phyloP scores from a whole-genome alignment of 768 basidiomycete genomes.

The Boletus barrowsii region DNA sequence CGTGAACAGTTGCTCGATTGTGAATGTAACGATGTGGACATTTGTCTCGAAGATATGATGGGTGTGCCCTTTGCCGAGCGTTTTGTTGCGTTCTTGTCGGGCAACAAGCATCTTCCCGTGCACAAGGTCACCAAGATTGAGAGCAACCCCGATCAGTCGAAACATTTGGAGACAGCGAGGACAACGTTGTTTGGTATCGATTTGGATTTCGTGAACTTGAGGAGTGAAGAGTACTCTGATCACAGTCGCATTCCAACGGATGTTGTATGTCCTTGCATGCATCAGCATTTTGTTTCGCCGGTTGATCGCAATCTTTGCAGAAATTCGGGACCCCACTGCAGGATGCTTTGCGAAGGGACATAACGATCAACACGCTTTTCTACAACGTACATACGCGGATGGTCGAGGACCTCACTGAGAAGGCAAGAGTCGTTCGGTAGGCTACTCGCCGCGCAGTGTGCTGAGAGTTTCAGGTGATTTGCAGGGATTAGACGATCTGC shows the following conservation, averaged over 20 bases:
- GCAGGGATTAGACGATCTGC: conserved; percentile 84
- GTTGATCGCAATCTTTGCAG: conserved; percentile 39
- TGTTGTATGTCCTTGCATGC: conserved; percentile 54
- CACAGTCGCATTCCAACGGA: conserved; percentile 86
- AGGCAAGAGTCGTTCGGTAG: conserved; percentile 41
- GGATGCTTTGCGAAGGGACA: conserved; percentile 88
- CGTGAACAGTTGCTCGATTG: conserved; percentile 66
- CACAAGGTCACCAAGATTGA: conserved; percentile 77
- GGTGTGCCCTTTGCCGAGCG: conserved; percentile 84
- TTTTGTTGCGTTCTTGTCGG: conserved; percentile 56
- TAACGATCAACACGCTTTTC: conserved; percentile 94
- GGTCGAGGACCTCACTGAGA: conserved; percentile 86
- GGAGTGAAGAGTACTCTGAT: conserved; percentile 88
- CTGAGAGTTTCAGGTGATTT: conserved; percentile 8
- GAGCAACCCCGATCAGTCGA: conserved; percentile 94
- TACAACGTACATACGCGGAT: conserved; percentile 86
- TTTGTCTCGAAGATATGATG: conserved; percentile 87
- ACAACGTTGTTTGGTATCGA: conserved; percentile 77
- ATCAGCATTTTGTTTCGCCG: neutral
- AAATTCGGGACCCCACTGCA: conserved; percentile 87
- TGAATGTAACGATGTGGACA: conserved; percentile 88
- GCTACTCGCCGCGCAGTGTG: neutral
- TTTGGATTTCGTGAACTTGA: conserved; percentile 90
- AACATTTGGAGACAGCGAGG: conserved; percentile 94
- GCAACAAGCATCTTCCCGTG: conserved; percentile 29